Base-by-base conservation (phyloP, 495 filamentous ascomycete species). In the Neurospora sp. region DNA sequence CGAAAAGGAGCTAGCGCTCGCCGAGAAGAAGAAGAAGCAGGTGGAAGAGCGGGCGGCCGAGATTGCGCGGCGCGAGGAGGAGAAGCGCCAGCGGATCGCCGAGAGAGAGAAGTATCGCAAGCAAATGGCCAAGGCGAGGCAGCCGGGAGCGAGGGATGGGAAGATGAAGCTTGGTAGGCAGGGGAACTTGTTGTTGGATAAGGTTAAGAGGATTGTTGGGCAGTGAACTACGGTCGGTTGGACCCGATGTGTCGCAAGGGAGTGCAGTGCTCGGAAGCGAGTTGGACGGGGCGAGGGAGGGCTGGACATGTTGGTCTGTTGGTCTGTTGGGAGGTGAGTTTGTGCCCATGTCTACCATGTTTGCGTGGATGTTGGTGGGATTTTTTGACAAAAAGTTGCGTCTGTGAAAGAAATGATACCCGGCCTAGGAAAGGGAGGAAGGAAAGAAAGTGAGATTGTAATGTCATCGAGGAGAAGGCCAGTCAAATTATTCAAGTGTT, bases 121-220 rank as follows among this genome's bases (percentile, higher is more conserved):
- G 79, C 88, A 87, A 3, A 91, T 94, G 88, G 87, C 88, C 16
- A 94, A 94, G 81, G 94, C 94, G 8, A 88, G 90, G 77, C 84
- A 85, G 40, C 90, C 90, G 10, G 93, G 93, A 69, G 53, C 53
- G 27, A 86, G 86, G 77, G 88, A 93, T 81, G 95, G 94, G 37
- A 90, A 95, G 82, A 84, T 90, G 76, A 95, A 93, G 81, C 76
- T 99, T 41, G 96, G 96, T 2, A 86, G 92, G 71, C 93, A 97
- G 85, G 94, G 94, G 72, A 87, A 87, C n/a, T 85, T 96, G 14
- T 74, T 99, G 75, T 81, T 97, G 71, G 91, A 94, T 81, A 93
- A 89, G 79, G 91, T 97, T 16, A 90, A 92, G 85, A 89, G 85
- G 76, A 82, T 94, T 80, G 86, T 96, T 71, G 89, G 83, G 39